These are phyloP conservation scores for Monosporascus ibericus DNA, from an alignment of 2,329 filamentous ascomycete species.

Conservation along the genomic window DNA sequence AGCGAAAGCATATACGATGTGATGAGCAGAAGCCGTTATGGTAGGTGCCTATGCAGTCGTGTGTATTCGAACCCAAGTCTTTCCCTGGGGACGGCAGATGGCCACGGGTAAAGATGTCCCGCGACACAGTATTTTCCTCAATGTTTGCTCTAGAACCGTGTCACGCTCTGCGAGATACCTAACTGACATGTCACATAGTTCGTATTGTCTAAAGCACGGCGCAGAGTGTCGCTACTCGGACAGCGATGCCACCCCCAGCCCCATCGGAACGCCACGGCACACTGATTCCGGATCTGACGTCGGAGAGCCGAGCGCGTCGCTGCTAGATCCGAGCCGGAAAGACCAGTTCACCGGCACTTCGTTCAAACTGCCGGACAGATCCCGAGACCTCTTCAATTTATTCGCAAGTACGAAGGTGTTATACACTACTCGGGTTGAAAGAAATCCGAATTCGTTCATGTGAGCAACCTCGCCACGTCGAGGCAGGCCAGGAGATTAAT, in stretches of 20 bases:
- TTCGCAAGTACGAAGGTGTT: constrained; percentile 35
- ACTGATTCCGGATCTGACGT: constrained; percentile 13
- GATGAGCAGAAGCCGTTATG: constrained; percentile 40
- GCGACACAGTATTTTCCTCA: constrained; percentile 1
- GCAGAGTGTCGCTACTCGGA: constrained; percentile 32
- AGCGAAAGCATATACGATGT: constrained; percentile 38
- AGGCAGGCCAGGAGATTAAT: neutral
- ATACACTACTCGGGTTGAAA: constrained; percentile 33
- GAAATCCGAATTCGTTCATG: constrained; percentile 28
- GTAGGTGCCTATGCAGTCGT: constrained; percentile 24
- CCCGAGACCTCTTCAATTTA: constrained; percentile 29
- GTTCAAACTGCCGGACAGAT: constrained; percentile 27
- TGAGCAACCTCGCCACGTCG: constrained; percentile 11
- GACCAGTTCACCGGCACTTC: constrained; percentile 24
- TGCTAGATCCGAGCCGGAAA: constrained; percentile 16
- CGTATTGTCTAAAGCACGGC: constrained; percentile 39
- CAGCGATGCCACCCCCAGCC: constrained; percentile 13
- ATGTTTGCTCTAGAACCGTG: neutral
- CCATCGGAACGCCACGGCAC: constrained; percentile 10
- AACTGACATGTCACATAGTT: constrained; percentile 23
- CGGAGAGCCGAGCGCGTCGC: constrained; percentile 8
- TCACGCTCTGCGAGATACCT: constrained; percentile 1
- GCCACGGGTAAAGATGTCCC: constrained; percentile 8
- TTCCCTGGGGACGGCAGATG: constrained; percentile 6
- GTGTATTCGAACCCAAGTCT: neutral